A percentile compares a stretch with the other conserved stretches of the same genome.
These are phyloP conservation scores for Hypoxylon subgilvum DNA, from an alignment of 495 filamentous ascomycete genomes.

Conservation along the genomic window DNA sequence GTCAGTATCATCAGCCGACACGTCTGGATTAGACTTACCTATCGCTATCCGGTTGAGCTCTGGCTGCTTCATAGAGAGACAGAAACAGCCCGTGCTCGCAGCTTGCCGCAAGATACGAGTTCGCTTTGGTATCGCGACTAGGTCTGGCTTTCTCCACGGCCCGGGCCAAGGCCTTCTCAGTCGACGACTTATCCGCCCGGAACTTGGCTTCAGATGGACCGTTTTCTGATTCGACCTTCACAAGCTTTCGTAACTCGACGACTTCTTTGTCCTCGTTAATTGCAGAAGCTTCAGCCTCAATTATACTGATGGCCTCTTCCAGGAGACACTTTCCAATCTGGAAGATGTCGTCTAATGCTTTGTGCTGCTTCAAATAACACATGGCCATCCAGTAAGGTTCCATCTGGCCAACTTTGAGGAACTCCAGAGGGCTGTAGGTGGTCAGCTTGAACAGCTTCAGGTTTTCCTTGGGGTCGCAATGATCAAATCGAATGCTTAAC, in stretches of 20 bases:
- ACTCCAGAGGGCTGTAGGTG: constrained; percentile 27
- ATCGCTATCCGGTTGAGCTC: constrained; percentile 35
- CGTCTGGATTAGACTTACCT: constrained; percentile 33
- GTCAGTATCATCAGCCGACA: constrained; percentile 3
- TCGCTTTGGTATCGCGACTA: background rate
- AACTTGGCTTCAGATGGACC: background rate
- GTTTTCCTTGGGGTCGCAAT: constrained; percentile 29
- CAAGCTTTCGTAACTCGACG: background rate
- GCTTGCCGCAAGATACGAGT: constrained; percentile 6
- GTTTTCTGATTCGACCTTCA: background rate
- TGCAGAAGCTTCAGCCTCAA: constrained; percentile 5
- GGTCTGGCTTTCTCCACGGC: constrained; percentile 16
- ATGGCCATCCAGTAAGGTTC: constrained; percentile 15
- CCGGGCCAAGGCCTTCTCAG: constrained; percentile 9
- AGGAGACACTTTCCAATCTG: constrained; percentile 14
- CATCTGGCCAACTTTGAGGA: constrained; percentile 24
- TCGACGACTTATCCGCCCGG: background rate
- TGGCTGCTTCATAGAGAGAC: constrained; percentile 40
- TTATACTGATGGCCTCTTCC: constrained; percentile 21
- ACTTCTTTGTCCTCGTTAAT: constrained; percentile 16
- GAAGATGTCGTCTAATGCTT: constrained; percentile 23
- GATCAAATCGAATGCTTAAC: constrained; percentile 23
- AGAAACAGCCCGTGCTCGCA: constrained; percentile 47
- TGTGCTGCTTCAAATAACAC: constrained; percentile 8
- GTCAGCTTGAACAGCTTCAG: constrained; percentile 19